Conservation (phyloP, 441 rosid genomes). For the Corymbia citriodora region DNA sequence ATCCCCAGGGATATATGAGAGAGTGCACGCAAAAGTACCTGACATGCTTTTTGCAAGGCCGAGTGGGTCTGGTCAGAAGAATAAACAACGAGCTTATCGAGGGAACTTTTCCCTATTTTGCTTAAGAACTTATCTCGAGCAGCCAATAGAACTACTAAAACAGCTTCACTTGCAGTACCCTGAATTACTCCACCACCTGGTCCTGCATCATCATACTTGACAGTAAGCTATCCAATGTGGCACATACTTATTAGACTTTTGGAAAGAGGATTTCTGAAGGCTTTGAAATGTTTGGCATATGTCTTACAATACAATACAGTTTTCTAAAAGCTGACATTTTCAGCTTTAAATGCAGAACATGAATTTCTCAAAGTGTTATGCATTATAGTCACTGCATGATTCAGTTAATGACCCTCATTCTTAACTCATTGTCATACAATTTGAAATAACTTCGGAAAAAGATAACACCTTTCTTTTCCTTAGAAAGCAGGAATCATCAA, state of each 20-base stretch:
- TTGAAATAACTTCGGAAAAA: not conserved
- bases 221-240: not conserved
- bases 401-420: not conserved
- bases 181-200: slow-evolving; percentile 91
- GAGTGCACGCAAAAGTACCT: slow-evolving; percentile 32
- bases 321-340: not conserved
- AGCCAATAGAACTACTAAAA: slow-evolving; percentile 70
- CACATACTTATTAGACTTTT: not conserved
- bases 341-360: not conserved
- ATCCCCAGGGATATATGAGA: not conserved
- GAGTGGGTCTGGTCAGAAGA: slow-evolving; percentile 88
- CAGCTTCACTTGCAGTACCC: slow-evolving; percentile 91
- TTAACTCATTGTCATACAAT: not conserved
- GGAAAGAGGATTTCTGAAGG: not conserved
- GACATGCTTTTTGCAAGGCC: slow-evolving; percentile 78
- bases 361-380: not conserved
- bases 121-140: slow-evolving; percentile 58
- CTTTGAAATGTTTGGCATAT: not conserved
- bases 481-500: not conserved
- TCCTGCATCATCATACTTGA: slow-evolving; percentile 35
- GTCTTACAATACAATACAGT: not conserved
- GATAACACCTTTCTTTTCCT: not conserved
- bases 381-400: not conserved
- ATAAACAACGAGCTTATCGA: slow-evolving; percentile 68
- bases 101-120: slow-evolving; percentile 41